Base-by-base conservation (phyloP, 2,329 filamentous ascomycete genomes). In the Botrytis byssoidea region DNA sequence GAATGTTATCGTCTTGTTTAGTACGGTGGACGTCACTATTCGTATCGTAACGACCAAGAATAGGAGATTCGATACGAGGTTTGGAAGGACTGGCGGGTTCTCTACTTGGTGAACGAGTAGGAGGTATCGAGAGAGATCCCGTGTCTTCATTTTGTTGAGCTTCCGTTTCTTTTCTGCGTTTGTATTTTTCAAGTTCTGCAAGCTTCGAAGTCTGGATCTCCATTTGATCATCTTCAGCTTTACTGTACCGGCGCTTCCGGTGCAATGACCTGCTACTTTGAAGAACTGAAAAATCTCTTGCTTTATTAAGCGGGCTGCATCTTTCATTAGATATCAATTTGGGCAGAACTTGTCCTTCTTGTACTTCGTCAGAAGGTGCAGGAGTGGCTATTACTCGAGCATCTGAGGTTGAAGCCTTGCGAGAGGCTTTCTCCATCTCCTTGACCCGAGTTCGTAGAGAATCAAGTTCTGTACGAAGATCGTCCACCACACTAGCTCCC, bases 371-470 rank as follows among this genome's bases (percentile, higher is more conserved):
- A 25, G 61, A 74, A 60, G 55, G 14, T 48, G 25, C 12, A 29
- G 72, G 61, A n/a, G 63, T 48, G 3, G 57, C 22, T 63, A 44
- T n/a, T 29, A 25, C 35, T 42, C 59, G 70, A 40, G 29, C 18
- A 6, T 12, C 37, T 48, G 69, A 32, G 42, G 14, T 18, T 29
- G 55, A n/a, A 51, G 60, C 12, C 25, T 71, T 29, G 7, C 51
- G 64, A 51, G 22, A n/a, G 22, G 72, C 74, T 60, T 78, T 79
- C 29, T 76, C 65, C 35, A 74, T 70, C 48, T 22, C 44, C 44
- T 48, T 18, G 3, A 48, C 44, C 20, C 20, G 44, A 9, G 44
- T 48, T 8, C 16, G 20, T 22, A 48, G 44, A 48, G 20, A 22
- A 22, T 48, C 20, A 22, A 48, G 16, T 18, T 48, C 44, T 48